These are phyloP conservation scores for Phalaenopsis hybrid DNA, from an alignment of 116 monocot genomes.

Conservation along the genomic window DNA sequence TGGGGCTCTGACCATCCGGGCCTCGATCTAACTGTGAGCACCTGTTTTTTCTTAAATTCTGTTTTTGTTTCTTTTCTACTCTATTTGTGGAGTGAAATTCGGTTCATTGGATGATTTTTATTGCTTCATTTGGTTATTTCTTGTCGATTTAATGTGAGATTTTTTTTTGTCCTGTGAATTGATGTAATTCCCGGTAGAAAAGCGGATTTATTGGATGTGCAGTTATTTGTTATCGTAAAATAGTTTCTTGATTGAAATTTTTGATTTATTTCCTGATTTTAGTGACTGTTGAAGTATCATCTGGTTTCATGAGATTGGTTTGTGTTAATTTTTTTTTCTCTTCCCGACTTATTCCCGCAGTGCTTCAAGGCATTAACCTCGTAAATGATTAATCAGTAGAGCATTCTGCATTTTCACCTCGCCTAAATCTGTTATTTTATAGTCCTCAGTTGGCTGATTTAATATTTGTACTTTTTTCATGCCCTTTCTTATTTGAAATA, in stretches of 20 bases:
- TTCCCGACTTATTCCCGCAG: not conserved
- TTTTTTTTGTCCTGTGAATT: not conserved
- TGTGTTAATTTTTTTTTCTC: not conserved
- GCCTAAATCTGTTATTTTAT: not conserved
- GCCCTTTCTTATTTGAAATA: too few relatives aligned
- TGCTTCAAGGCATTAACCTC: not conserved
- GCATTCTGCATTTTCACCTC: not conserved
- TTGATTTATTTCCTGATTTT: not conserved
- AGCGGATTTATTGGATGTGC: not conserved
- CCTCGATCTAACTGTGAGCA: conserved; percentile 31
- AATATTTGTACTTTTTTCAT: too few relatives aligned
- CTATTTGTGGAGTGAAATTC: not conserved
- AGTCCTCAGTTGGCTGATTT: too few relatives aligned
- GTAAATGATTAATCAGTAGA: not conserved
- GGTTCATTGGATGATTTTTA: not conserved
- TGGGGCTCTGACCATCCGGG: conserved; percentile 40
- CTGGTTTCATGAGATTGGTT: not conserved
- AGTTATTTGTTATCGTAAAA: not conserved
- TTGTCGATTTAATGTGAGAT: not conserved
- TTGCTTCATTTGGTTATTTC: not conserved
- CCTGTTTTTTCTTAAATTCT: not conserved
- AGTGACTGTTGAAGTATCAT: not conserved
- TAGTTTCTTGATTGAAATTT: not conserved
- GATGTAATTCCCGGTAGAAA: not conserved
- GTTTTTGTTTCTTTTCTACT: not conserved